Evolutionary conservation across 148 eudicot genomes (phyloP).

Genomic region (Diospyros kaki): DNA sequence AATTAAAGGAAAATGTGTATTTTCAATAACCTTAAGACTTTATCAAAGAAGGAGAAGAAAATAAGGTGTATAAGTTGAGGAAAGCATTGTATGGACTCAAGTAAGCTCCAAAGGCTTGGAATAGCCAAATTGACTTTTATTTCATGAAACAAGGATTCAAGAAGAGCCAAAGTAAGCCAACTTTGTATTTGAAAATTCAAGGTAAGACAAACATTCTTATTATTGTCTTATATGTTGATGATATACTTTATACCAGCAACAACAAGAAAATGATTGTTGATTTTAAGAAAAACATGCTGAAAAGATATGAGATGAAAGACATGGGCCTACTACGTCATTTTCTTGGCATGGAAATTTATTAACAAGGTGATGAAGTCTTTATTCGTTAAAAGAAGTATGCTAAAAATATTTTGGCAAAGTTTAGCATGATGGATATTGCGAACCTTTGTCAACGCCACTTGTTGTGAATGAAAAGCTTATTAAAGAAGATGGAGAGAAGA

Average conservation of each 20-base stretch:
- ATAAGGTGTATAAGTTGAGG: background rate
- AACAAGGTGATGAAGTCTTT: background rate
- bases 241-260: background rate
- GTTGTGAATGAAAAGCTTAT: background rate
- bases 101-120: background rate
- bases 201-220: background rate
- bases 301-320: background rate
- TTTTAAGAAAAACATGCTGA: background rate
- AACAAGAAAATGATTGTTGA: background rate
- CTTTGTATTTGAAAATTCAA: background rate
- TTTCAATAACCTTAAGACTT: background rate
- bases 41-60: background rate
- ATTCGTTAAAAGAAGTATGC: no score
- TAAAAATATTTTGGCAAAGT: background rate
- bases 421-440: background rate
- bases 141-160: background rate
- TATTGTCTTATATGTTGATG: background rate
- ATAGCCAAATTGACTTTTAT: background rate
- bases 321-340: background rate
- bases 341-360: background rate
- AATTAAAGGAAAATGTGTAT: background rate
- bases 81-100: background rate
- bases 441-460: background rate
- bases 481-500: background rate
- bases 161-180: background rate